Evolutionary conservation across 441 rosid species (phyloP).

Genomic region (Populus hybrid): DNA sequence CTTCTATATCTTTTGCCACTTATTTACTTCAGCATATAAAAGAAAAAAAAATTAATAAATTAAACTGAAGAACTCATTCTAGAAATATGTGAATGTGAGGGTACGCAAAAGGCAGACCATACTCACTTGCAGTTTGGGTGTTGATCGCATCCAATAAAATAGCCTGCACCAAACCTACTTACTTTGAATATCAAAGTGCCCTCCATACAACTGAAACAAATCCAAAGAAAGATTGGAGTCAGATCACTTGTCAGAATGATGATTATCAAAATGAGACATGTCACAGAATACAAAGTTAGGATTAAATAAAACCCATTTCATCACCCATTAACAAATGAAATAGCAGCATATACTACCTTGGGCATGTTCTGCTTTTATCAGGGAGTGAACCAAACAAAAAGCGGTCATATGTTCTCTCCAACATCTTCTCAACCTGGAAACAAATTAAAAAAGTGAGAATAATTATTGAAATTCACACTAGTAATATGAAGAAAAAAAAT

Average conservation of each 20-base stretch:
- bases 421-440: slow-evolving; percentile 92
- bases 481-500: slow-evolving; percentile 1
- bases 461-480: slow-evolving; percentile 7
- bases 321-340: neutral
- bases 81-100: neutral
- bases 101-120: neutral
- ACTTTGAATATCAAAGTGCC: slow-evolving; percentile 89
- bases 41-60: neutral
- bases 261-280: neutral
- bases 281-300: neutral
- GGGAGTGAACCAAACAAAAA: slow-evolving; percentile 84
- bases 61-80: neutral
- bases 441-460: slow-evolving; percentile 13
- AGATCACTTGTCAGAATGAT: slow-evolving; percentile 5
- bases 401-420: slow-evolving; percentile 77
- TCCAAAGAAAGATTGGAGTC: slow-evolving; percentile 6
- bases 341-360: slow-evolving; percentile 50
- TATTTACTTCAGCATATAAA: neutral
- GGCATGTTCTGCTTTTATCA: slow-evolving; percentile 70
- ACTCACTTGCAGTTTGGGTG: slow-evolving; percentile 98
- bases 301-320: neutral
- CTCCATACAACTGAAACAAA: slow-evolving; percentile 75
- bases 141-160: slow-evolving; percentile 89
- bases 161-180: slow-evolving; percentile 83
- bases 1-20: neutral